Evolutionary conservation across 306 rosid genomes (phyloP), one percentile per base, ranked within the genome.

Genomic region (Lablab purpureus): DNA sequence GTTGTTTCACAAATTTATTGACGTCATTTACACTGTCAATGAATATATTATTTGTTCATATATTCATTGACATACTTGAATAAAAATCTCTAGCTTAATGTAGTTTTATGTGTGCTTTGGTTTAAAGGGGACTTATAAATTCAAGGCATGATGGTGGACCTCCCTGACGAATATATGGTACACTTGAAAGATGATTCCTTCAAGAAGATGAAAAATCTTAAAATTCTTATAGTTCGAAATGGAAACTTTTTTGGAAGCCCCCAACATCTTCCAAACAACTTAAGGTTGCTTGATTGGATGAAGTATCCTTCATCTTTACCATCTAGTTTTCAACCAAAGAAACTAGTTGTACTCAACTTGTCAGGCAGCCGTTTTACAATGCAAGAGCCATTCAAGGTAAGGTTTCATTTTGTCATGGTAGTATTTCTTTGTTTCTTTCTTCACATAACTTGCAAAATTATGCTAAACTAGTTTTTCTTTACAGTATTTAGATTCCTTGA

Each of bases 251-350:
- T 21, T 52, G 83, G 87, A 66, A 76, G 75, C 43, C 89, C 80
- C 18, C 79, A 86, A 51, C 54, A 83, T 80, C 89, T 86, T 66
- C 89, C 89, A 30, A 80, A 82, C 64, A 83, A 36, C 43, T 72
- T 86, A 72, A 86, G 89, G 71, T 41, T 82, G 70, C 87, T 86
- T 58, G 89, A 86, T 19, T 86, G 89, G 85, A 77, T 59, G 78
- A 60, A 73, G 41, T 86, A 80, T 74, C 85, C 89, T 66, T 60
- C 67, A 6, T 60, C 67, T 60, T 15, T 60, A 14, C 67, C 67
- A 60, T 60, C 67, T 28, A 25, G 22, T 28, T 60, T 60, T 60
- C 67, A 60, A 28, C 67, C 67, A 6, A 60, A 30, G 43, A 60
- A 60, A 28, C 67, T 60, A 28, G 22, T 60, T 60, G 67, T 28